These are phyloP conservation scores for Prosopis cineraria DNA, from an alignment of 306 rosid species.

Conservation along the genomic window DNA sequence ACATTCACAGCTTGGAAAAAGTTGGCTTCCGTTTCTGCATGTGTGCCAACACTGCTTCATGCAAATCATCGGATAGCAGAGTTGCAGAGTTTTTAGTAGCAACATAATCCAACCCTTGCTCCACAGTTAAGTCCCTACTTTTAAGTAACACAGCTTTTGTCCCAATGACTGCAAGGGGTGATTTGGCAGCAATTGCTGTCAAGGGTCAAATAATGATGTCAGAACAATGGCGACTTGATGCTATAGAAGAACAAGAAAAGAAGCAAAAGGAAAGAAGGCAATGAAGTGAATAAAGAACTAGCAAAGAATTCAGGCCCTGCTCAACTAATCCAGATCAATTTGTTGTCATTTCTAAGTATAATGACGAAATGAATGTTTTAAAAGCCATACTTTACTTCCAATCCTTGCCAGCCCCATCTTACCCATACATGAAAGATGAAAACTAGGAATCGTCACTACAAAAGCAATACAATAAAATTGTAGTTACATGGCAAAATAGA, in stretches of 20 bases:
- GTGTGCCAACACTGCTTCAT: conserved; percentile 60
- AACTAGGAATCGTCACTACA: background rate
- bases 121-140: conserved; percentile 74
- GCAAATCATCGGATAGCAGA: conserved; percentile 62
- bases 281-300: background rate
- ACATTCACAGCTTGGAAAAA: conserved; percentile 72
- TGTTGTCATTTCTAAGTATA: background rate
- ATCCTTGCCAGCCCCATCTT: background rate
- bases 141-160: conserved; percentile 75
- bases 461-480: background rate
- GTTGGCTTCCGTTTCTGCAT: conserved; percentile 61
- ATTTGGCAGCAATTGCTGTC: conserved; percentile 70
- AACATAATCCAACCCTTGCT: conserved; percentile 83
- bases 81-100: conserved; percentile 82
- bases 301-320: background rate
- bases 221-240: background rate
- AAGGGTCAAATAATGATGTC: conserved; percentile 23
- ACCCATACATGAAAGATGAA: background rate
- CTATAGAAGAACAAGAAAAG: background rate
- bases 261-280: background rate
- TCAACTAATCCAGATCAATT: background rate
- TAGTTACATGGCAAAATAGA: background rate
- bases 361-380: background rate
- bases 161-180: conserved; percentile 75
- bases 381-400: background rate